phyloP scores from a whole-genome alignment of 257 asterid species.

The Plantago elongata region DNA sequence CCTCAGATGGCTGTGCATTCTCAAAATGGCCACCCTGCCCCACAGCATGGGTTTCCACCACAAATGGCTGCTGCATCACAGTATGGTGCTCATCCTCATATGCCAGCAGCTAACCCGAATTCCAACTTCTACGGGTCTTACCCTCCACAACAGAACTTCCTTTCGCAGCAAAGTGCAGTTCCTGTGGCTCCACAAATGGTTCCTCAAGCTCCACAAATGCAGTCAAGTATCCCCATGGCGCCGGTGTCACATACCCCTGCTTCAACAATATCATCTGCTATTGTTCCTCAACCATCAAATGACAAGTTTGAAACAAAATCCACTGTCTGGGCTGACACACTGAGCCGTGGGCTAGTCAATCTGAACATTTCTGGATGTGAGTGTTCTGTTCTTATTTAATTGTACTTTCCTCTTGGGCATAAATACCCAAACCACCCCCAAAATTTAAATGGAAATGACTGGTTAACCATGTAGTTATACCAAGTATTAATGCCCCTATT shows the following conservation, averaged over 20 bases:
- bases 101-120: slow-evolving; percentile 32
- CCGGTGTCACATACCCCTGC: slow-evolving; percentile 32
- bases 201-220: slow-evolving; percentile 39
- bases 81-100: slow-evolving; percentile 22
- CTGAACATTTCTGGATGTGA: slow-evolving; percentile 93
- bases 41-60: slow-evolving; percentile 36
- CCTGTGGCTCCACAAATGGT: slow-evolving; percentile 41
- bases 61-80: slow-evolving; percentile 33
- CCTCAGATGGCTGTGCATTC: slow-evolving; percentile 41
- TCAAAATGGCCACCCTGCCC: slow-evolving; percentile 43
- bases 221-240: slow-evolving; percentile 26
- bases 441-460: background rate
- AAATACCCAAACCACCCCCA: background rate
- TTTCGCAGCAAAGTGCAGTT: slow-evolving; percentile 33
- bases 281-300: slow-evolving; percentile 47
- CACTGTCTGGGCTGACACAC: slow-evolving; percentile 95
- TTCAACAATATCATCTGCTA: slow-evolving; percentile 41
- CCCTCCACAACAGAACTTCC: slow-evolving; percentile 39
- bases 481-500: background rate
- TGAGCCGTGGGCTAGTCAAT: slow-evolving; percentile 91
- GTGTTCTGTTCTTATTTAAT: slow-evolving; percentile 23
- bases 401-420: background rate
- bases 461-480: background rate
- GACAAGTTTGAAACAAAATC: slow-evolving; percentile 94
- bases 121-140: slow-evolving; percentile 49